Percentiles rank a stretch among this genome's conserved stretches.
These are phyloP conservation scores for Didymella sp. DNA, from an alignment of 2,329 filamentous ascomycete species.

Conservation along the genomic window DNA sequence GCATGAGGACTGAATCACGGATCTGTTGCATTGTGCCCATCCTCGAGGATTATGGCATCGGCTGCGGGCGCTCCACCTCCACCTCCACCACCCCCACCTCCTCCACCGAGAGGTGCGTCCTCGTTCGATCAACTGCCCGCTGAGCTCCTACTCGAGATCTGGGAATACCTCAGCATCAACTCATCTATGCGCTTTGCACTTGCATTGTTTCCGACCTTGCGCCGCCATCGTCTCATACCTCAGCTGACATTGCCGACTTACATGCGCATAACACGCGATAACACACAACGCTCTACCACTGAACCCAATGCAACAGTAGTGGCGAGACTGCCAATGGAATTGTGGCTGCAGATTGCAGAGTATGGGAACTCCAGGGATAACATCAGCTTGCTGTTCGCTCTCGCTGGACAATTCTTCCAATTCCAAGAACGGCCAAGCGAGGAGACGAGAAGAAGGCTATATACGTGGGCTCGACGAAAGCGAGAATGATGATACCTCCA, in stretches of 20 bases:
- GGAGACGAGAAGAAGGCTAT: conserved; percentile 22
- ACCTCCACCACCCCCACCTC: conserved; percentile 7
- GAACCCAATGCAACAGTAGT: conserved; percentile 9
- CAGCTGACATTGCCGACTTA: conserved; percentile 35
- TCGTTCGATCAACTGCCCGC: conserved; percentile 53
- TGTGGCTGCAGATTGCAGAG: conserved; percentile 51
- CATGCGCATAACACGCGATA: conserved; percentile 31
- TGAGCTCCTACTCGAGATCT: conserved; percentile 57
- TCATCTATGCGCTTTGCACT: conserved; percentile 56
- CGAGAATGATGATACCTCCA: conserved; percentile 1
- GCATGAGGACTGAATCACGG: conserved; percentile 41
- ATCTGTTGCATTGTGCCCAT: not conserved
- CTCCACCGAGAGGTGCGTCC: conserved; percentile 26
- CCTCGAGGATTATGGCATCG: conserved; percentile 29
- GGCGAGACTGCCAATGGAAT: conserved; percentile 49
- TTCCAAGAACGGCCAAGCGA: conserved; percentile 21
- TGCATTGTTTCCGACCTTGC: conserved; percentile 55
- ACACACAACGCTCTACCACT: not conserved
- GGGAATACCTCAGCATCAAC: conserved; percentile 50
- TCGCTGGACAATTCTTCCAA: conserved; percentile 28
- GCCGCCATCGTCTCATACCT: conserved; percentile 45
- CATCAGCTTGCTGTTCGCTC: conserved; percentile 49
- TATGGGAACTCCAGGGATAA: conserved; percentile 48
- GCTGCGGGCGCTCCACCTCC: conserved; percentile 31
- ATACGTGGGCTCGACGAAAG: conserved; percentile 27